Evolutionary conservation across 257 asterid genomes (phyloP).

Genomic region (Oldenlandia corymbosa): DNA sequence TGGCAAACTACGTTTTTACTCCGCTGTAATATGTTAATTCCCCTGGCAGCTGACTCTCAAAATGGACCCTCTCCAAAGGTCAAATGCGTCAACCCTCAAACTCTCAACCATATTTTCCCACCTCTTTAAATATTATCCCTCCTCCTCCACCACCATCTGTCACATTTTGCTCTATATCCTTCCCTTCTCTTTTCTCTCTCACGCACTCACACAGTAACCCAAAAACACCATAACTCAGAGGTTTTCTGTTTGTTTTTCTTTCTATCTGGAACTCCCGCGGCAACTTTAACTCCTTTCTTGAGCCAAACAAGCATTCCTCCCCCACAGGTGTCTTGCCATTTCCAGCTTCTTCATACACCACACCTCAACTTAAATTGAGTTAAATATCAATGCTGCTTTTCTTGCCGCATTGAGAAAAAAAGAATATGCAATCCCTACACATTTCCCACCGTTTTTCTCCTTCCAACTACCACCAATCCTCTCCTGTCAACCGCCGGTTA

Average conservation of each 20-base stretch:
- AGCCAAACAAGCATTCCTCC: neutral
- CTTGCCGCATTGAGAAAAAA: neutral
- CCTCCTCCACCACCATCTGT: neutral
- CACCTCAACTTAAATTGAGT: no score
- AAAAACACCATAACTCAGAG: no score
- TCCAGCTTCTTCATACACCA: no score
- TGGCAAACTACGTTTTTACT: no score
- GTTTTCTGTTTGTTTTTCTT: no score
- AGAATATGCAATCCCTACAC: slow-evolving; percentile 38
- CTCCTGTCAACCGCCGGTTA: slow-evolving; percentile 15
- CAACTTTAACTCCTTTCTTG: neutral
- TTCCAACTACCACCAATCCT: slow-evolving; percentile 1
- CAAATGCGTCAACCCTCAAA: neutral
- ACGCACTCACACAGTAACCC: neutral
- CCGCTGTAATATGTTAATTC: no score
- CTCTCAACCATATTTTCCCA: neutral
- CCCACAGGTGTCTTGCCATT: neutral
- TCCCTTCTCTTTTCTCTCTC: neutral
- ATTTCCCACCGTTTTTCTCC: slow-evolving; percentile 26
- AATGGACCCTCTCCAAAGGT: no score
- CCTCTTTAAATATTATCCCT: neutral
- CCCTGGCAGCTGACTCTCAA: no score
- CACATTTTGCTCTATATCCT: no score
- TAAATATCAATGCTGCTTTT: neutral
- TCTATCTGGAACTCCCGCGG: neutral